Evolutionary conservation across 169 alveolate genomes (phyloP), one percentile per base, ranked within the genome.

Genomic region (Cryptosporidium sp.): DNA sequence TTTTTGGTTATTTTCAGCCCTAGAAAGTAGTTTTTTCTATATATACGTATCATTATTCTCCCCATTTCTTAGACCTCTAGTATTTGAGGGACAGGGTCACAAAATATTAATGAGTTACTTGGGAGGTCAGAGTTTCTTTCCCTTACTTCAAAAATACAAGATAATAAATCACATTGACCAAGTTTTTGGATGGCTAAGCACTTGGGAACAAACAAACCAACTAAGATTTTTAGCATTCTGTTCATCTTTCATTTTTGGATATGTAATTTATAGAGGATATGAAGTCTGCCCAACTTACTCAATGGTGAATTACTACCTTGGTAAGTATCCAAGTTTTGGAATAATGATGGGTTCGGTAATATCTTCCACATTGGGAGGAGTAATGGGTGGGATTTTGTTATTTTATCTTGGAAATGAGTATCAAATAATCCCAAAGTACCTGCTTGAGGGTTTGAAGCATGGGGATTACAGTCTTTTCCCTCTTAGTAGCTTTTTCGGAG

Each of bases 241-340:
- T 6, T 37, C 89, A 80, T 80, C 89, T 16, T 80, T 80, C 35
- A 65, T 80, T 43, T 80, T 80, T 65, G 89, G 89, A 18, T 62
- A 80, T 48, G 51, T 80, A 48, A 61, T 80, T 8, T 80, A 80
- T 80, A 59, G 89, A 80, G 89, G 89, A 26, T 80, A 80, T 62
- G 89, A 80, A 55, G 74, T 80, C 23, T 80, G 89, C 14, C 89
- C 89, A 62, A 80, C 89, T 3, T 80, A 80, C 52, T 61, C 89
- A 41, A 58, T 80, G 65, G 68, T 80, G 12, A 80, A 80, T 39
- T 80, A 62, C 59, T 39, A 80, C 29, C 67, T 80, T 48, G 89
- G 89, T n/a, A 80, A 67, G 31, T 80, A 80, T 80, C 89, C 89
- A 37, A 43, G 68, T 48, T 80, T 80, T 65, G 67, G 80, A 10